A percentile compares a stretch with the other conserved stretches of the same genome.
Conservation (phyloP, 345 rosid species). For the Populus simonii region DNA sequence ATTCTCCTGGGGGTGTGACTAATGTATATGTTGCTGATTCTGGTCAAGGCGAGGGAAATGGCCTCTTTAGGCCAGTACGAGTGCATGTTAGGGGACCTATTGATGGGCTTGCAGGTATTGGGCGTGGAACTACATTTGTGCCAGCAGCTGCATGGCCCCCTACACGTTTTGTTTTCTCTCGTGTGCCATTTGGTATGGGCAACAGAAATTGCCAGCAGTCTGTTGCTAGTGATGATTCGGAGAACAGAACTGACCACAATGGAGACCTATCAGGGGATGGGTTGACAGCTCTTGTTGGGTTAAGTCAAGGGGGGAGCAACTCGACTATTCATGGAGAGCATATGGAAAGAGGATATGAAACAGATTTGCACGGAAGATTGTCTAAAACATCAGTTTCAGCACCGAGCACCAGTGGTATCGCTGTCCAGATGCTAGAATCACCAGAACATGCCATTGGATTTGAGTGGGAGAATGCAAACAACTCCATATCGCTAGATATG, state of each 20-base stretch:
- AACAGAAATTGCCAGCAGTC: slow-evolving; percentile 80
- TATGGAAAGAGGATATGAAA: slow-evolving; percentile 47
- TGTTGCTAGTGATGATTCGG: slow-evolving; percentile 76
- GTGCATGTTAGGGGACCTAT: slow-evolving; percentile 83
- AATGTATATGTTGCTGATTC: slow-evolving; percentile 66
- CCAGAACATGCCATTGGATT: slow-evolving; percentile 53
- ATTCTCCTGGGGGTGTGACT: slow-evolving; percentile 51
- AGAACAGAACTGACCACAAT: slow-evolving; percentile 65
- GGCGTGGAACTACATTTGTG: slow-evolving; percentile 76
- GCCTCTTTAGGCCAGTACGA: slow-evolving; percentile 76
- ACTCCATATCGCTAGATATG: slow-evolving; percentile 81
- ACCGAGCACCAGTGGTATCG: slow-evolving; percentile 44
- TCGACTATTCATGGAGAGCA: slow-evolving; percentile 52
- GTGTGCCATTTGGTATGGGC: slow-evolving; percentile 72
- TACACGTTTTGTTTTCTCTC: slow-evolving; percentile 88
- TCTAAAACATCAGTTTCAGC: slow-evolving; percentile 44
- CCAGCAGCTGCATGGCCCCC: slow-evolving; percentile 85
- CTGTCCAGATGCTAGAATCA: slow-evolving; percentile 68
- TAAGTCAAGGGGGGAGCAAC: slow-evolving; percentile 72
- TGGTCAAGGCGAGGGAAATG: slow-evolving; percentile 69
- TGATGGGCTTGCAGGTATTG: slow-evolving; percentile 98
- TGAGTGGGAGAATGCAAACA: slow-evolving; percentile 70
- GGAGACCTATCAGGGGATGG: slow-evolving; percentile 84
- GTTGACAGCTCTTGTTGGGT: slow-evolving; percentile 81
- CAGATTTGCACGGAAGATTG: slow-evolving; percentile 41